Conservation (phyloP, 169 alveolate species). For the Plasmodium coatneyi region DNA sequence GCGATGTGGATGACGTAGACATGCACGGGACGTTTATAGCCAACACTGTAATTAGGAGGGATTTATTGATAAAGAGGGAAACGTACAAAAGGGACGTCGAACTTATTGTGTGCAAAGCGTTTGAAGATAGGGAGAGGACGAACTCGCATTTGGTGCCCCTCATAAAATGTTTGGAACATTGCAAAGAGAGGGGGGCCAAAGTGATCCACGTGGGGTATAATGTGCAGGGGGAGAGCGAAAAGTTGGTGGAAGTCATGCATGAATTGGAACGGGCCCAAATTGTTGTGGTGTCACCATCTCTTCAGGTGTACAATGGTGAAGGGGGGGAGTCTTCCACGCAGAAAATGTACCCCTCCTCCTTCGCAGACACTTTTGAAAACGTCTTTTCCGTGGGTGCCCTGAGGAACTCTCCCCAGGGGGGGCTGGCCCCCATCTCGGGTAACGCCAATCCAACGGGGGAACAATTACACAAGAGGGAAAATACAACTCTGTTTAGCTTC, state of each 20-base stretch:
- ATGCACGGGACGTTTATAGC: not conserved
- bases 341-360: not conserved
- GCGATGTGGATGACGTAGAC: not conserved
- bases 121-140: not conserved
- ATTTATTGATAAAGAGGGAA: not conserved
- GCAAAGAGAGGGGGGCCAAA: constrained; percentile 19
- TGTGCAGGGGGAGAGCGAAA: constrained; percentile 16
- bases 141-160: constrained; percentile 1
- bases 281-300: constrained; percentile 7
- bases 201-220: constrained; percentile 28
- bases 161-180: constrained; percentile 33
- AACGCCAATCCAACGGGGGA: not conserved
- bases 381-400: constrained; percentile 36
- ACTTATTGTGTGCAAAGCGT: constrained; percentile 22
- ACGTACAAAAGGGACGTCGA: not conserved
- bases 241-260: constrained; percentile 22
- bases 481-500: constrained; percentile 23
- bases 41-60: constrained; percentile 14
- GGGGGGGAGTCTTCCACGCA: not conserved
- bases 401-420: not conserved
- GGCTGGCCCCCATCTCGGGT: not conserved
- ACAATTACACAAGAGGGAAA: not conserved
- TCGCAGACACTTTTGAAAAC: constrained; percentile 4
- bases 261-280: not conserved
- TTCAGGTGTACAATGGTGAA: not conserved